phyloP scores from a whole-genome alignment of 768 basidiomycete species.

The Lactarius vividus region DNA sequence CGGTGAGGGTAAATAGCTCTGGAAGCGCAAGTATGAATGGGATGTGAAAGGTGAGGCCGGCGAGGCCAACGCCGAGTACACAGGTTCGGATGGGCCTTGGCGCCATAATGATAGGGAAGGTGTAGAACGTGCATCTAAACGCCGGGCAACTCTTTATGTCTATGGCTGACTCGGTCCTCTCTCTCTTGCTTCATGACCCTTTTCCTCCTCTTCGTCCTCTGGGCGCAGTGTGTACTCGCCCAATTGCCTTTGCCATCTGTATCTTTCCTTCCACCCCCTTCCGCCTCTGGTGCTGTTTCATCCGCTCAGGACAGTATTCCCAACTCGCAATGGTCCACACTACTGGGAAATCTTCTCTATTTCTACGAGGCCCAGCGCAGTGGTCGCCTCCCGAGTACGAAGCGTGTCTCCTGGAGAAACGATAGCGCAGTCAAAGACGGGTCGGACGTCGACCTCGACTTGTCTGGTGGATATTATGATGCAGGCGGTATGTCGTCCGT shows the following conservation, averaged over 20 bases:
- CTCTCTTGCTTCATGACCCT: neutral
- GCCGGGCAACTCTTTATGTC: neutral
- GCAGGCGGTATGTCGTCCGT: slow-evolving; percentile 64
- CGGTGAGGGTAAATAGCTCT: slow-evolving; percentile 62
- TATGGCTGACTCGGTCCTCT: neutral
- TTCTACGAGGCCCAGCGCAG: slow-evolving; percentile 93
- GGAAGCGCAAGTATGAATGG: slow-evolving; percentile 76
- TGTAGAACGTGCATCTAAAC: neutral
- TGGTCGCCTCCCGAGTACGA: slow-evolving; percentile 62
- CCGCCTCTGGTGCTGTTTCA: slow-evolving; percentile 51
- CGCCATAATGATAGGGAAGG: slow-evolving; percentile 1
- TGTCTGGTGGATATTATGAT: slow-evolving; percentile 90
- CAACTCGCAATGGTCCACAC: slow-evolving; percentile 77
- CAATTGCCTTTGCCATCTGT: slow-evolving; percentile 66
- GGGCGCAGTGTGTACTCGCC: slow-evolving; percentile 38
- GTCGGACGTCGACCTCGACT: slow-evolving; percentile 63
- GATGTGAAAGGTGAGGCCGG: slow-evolving; percentile 75
- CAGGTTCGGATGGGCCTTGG: slow-evolving; percentile 60
- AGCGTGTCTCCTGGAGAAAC: slow-evolving; percentile 87
- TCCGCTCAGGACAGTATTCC: slow-evolving; percentile 42
- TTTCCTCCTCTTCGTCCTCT: slow-evolving; percentile 24
- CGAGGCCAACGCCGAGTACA: slow-evolving; percentile 70
- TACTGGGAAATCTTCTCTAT: slow-evolving; percentile 78
- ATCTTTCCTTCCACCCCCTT: slow-evolving; percentile 60
- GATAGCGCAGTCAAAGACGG: slow-evolving; percentile 78